Evolutionary conservation across 169 alveolate species (phyloP), one percentile per base, ranked within the genome.

Genomic region (Plasmodium inui): DNA sequence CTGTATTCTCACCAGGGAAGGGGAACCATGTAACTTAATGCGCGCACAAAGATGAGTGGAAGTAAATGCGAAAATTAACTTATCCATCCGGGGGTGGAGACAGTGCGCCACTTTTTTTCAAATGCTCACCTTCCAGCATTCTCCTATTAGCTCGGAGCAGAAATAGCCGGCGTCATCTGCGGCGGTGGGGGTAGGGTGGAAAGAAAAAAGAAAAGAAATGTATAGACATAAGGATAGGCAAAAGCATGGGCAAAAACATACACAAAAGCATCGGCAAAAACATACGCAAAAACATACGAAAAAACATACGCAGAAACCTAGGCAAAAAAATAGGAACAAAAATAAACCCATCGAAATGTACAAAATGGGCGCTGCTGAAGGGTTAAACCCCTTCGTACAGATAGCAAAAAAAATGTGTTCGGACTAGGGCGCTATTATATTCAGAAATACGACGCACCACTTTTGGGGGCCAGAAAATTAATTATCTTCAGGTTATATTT

Each of bases 91-190:
- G 4, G 1, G 30, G 12, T 19, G 76, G 8, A 44, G 19, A 41
- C n/a, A 30, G 22, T 28, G 14, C 1, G 26, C 39, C 34, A n/a
- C 0, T 46, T 46, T 84, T 30, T 32, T 44, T 72, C 39, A 26
- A 72, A 50, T 50, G 34, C 32, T 7, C 74, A 74, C 93, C 80
- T 85, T 85, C 93, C 93, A 85, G 41, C 93, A 85, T 32, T 85
- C 93, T 46, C 85, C 93, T 85, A 85, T 85, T 30, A 85, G 34
- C 34, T 85, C 93, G 41, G 93, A 85, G 82, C 93, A 85, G 44
- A 85, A 85, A 73, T 85, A 85, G 22, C 93, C 84, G 14, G 39
- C 41, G 28, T 46, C 57, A 41, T 73, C 93, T 34, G 81, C 46
- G 37, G 30, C 28, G 55, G 28, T 14, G 30, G 57, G 72, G 44